A percentile compares a stretch with the other conserved stretches of the same genome.
Evolutionary conservation across 257 asterid genomes (phyloP).

Genomic region (Schizonepeta tenuifolia): DNA sequence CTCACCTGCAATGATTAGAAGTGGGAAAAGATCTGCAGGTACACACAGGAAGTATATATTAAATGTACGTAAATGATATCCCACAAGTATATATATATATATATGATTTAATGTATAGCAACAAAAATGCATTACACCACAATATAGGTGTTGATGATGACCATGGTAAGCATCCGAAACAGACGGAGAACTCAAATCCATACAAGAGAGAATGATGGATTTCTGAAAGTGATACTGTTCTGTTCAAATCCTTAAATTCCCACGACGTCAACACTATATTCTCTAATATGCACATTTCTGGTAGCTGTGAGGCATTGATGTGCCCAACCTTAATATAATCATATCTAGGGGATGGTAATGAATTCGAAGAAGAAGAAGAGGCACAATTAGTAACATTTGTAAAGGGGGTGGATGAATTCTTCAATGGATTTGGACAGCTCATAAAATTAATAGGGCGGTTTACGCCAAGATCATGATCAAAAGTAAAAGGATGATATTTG

Average conservation of each 20-base stretch:
- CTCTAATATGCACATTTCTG: background rate
- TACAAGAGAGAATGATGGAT: conserved; percentile 10
- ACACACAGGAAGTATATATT: too few relatives aligned
- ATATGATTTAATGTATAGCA: too few relatives aligned
- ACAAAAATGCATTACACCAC: background rate
- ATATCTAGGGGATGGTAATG: too few relatives aligned
- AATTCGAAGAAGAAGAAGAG: too few relatives aligned
- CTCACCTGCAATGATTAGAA: too few relatives aligned
- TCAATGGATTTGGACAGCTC: background rate
- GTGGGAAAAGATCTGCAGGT: too few relatives aligned
- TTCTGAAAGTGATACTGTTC: background rate
- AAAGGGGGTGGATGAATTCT: background rate
- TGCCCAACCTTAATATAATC: background rate
- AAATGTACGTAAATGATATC: too few relatives aligned
- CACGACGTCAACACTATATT: background rate
- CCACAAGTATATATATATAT: too few relatives aligned
- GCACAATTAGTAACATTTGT: background rate
- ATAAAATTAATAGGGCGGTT: background rate
- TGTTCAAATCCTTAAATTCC: background rate
- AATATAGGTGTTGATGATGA: background rate
- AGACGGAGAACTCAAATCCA: background rate
- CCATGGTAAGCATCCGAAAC: background rate
- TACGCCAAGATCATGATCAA: too few relatives aligned
- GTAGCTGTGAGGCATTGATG: background rate
- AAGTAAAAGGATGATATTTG: background rate